Evolutionary conservation across 2,329 filamentous ascomycete genomes (phyloP).

Genomic region (Trichocomaceae sp.): DNA sequence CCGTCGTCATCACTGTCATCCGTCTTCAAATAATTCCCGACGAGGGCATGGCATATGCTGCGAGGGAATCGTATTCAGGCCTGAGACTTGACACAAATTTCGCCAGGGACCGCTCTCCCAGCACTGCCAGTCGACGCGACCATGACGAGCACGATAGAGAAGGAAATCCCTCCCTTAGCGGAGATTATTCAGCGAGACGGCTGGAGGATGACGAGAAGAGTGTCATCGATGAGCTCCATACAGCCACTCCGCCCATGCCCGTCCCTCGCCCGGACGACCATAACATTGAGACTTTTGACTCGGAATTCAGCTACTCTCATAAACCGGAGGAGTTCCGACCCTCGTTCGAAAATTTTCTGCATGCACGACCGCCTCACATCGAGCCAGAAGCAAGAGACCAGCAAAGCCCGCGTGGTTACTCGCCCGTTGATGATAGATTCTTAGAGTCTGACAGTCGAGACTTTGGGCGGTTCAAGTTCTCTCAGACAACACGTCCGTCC

Average conservation of each 20-base stretch:
- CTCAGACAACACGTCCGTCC: slow-evolving; percentile 28
- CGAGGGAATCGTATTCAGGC: slow-evolving; percentile 28
- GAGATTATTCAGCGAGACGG: slow-evolving; percentile 22
- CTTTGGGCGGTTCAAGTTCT: slow-evolving; percentile 18
- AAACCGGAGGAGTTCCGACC: slow-evolving; percentile 34
- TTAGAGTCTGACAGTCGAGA: slow-evolving; percentile 24
- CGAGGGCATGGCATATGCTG: slow-evolving; percentile 35
- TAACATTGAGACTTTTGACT: slow-evolving; percentile 16
- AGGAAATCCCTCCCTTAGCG: background rate
- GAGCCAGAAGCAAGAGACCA: slow-evolving; percentile 37
- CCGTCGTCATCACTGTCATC: slow-evolving; percentile 8
- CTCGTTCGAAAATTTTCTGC: slow-evolving; percentile 37
- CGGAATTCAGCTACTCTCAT: slow-evolving; percentile 30
- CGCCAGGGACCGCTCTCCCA: slow-evolving; percentile 20
- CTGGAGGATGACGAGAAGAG: slow-evolving; percentile 36
- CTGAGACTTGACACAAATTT: slow-evolving; percentile 38
- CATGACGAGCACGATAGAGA: slow-evolving; percentile 15
- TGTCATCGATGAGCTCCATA: slow-evolving; percentile 35
- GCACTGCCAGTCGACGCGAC: slow-evolving; percentile 19
- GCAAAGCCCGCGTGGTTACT: slow-evolving; percentile 34
- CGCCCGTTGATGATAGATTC: slow-evolving; percentile 35
- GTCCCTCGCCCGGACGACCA: slow-evolving; percentile 38
- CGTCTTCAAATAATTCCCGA: slow-evolving; percentile 16
- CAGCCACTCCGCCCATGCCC: slow-evolving; percentile 39
- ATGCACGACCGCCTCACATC: slow-evolving; percentile 36